phyloP scores from a whole-genome alignment of 371 early-diverging fungal species.

The Mucor indicus region DNA sequence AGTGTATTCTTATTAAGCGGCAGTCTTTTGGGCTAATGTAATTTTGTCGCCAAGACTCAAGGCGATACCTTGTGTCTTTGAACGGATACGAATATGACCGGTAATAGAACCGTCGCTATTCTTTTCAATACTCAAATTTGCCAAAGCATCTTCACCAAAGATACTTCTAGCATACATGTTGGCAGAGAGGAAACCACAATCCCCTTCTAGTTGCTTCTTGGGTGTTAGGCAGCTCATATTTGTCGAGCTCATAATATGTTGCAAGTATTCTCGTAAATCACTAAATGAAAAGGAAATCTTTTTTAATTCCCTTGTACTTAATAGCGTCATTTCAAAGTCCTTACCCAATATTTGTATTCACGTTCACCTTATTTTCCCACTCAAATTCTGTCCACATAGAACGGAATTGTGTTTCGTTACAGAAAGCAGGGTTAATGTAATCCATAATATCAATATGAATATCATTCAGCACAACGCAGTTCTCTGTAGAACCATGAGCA shows the following conservation, averaged over 20 bases:
- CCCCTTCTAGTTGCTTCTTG: conserved; percentile 86
- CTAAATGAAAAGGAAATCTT: conserved; percentile 26
- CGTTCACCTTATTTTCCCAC: conserved; percentile 99
- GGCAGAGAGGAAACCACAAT: conserved; percentile 94
- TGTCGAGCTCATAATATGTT: conserved; percentile 90
- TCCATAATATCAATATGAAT: conserved; percentile 99
- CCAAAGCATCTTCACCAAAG: conserved; percentile 97
- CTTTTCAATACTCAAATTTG: conserved; percentile 92
- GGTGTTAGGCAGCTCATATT: conserved; percentile 96
- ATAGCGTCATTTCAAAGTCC: conserved; percentile 1
- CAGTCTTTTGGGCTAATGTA: conserved; percentile 55
- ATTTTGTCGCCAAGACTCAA: conserved; percentile 84
- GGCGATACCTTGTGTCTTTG: conserved; percentile 98
- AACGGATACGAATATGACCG: conserved; percentile 95
- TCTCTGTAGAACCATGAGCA: conserved; percentile 77
- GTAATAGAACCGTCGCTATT: conserved; percentile 73
- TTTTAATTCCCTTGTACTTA: too few relatives aligned
- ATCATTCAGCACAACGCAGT: conserved; percentile 92
- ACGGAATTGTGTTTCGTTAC: conserved; percentile 92
- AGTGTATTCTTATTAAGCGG: conserved; percentile 21
- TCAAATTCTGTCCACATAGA: conserved; percentile 98
- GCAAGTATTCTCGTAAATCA: conserved; percentile 79
- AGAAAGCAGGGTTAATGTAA: conserved; percentile 92
- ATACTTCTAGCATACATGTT: conserved; percentile 94
- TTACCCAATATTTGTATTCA: conserved; percentile 85